Conservation (phyloP, 345 rosid genomes). For the Aquilaria malaccensis region DNA sequence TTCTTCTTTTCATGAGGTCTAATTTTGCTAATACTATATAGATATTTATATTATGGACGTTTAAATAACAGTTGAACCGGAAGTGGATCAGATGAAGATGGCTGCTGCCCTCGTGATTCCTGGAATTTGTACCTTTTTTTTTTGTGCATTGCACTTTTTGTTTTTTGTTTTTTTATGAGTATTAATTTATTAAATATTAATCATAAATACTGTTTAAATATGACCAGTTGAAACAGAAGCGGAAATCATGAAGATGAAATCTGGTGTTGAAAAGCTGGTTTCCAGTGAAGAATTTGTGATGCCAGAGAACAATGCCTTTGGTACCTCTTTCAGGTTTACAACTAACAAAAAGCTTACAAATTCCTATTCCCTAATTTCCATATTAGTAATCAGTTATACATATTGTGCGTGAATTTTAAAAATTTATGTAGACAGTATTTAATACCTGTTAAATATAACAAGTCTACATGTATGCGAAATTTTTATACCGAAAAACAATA, state of each 20-base stretch:
- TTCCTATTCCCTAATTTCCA: too few species aligned
- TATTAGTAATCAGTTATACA: background rate
- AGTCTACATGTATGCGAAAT: too few species aligned
- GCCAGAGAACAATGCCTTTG: slow-evolving; percentile 31
- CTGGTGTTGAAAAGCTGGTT: slow-evolving; percentile 5
- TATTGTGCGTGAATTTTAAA: too few species aligned
- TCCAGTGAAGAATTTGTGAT: slow-evolving; percentile 21
- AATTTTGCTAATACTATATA: too few species aligned
- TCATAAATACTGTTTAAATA: background rate
- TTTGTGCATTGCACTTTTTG: background rate
- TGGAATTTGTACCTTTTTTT: background rate
- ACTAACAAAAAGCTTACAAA: too few species aligned
- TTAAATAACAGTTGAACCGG: too few species aligned
- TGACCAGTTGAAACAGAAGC: background rate
- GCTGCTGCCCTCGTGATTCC: background rate
- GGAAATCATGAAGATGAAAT: background rate
- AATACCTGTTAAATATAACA: too few species aligned
- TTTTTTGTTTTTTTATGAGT: background rate
- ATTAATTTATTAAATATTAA: background rate
- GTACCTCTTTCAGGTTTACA: slow-evolving; percentile 31
- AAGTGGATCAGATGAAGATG: background rate
- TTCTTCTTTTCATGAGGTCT: too few species aligned
- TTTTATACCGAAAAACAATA: too few species aligned
- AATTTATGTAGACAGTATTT: background rate
- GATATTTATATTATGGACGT: too few species aligned